Evolutionary conservation across 495 filamentous ascomycete species (phyloP).

Genomic region (Hypoxylon crocopeplum): DNA sequence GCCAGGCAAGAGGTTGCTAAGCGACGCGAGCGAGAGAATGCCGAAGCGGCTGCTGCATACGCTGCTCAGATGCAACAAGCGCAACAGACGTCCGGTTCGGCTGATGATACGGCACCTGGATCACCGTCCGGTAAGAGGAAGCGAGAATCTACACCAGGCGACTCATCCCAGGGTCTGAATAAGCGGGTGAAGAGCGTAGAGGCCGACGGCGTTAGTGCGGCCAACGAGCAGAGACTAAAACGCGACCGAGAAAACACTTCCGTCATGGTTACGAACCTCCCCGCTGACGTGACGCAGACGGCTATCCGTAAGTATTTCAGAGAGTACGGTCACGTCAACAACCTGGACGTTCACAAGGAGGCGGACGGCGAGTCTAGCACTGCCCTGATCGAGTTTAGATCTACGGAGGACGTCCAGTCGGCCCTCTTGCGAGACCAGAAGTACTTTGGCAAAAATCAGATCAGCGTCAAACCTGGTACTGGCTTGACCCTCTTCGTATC

Average conservation of each 20-base stretch:
- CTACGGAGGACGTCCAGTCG: conserved; percentile 75
- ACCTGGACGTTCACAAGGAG: conserved; percentile 67
- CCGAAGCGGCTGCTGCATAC: conserved; percentile 58
- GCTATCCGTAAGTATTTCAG: conserved; percentile 87
- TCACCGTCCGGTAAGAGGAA: conserved; percentile 70
- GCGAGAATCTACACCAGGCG: conserved; percentile 60
- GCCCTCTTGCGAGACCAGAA: conserved; percentile 84
- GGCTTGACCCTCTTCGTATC: conserved; percentile 85
- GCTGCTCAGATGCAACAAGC: conserved; percentile 47
- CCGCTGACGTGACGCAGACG: conserved; percentile 68
- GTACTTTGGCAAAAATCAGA: conserved; percentile 69
- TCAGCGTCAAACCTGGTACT: conserved; percentile 74
- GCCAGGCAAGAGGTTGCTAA: conserved; percentile 66
- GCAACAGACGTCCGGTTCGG: conserved; percentile 39
- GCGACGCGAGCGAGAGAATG: conserved; percentile 70
- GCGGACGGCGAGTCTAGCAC: conserved; percentile 64
- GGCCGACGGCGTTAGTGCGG: conserved; percentile 46
- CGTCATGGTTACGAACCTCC: conserved; percentile 79
- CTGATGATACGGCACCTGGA: conserved; percentile 32
- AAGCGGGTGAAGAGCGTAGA: conserved; percentile 65
- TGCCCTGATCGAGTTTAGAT: conserved; percentile 85
- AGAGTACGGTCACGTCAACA: conserved; percentile 84
- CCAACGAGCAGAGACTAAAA: conserved; percentile 56
- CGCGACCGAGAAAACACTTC: conserved; percentile 91
- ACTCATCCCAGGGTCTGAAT: conserved; percentile 47